phyloP scores from a whole-genome alignment of 2,329 filamentous ascomycete species.

The Scopulariopsis brevicaulis region DNA sequence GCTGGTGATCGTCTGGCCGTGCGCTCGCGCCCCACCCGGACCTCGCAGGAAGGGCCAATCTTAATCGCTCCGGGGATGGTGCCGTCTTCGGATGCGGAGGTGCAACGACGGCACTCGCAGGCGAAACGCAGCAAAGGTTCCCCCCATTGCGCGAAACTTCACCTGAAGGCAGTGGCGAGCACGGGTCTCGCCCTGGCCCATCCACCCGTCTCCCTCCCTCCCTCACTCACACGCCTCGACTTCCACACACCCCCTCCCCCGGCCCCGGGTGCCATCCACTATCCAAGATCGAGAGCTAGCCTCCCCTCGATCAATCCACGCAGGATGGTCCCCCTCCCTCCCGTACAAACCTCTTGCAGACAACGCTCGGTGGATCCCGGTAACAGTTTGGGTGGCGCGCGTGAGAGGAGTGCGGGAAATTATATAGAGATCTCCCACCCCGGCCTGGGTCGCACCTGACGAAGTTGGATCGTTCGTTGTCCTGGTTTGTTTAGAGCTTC shows the following conservation, averaged over 20 bases:
- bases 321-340: background rate
- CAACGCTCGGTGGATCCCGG: background rate
- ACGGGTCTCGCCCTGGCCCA: no score
- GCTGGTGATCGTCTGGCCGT: no score
- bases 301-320: background rate
- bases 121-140: background rate
- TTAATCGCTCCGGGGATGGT: background rate
- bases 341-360: background rate
- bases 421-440: background rate
- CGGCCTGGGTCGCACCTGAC: background rate
- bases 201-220: background rate
- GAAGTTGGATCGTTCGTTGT: background rate
- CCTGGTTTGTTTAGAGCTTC: background rate
- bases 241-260: background rate
- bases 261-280: background rate
- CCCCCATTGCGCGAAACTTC: no score
- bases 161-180: no score
- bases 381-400: background rate
- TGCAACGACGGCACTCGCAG: background rate
- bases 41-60: background rate
- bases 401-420: background rate
- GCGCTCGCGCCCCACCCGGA: no score
- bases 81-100: background rate
- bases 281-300: background rate
- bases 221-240: background rate